These are phyloP conservation scores for Suhomyces taliae DNA, from an alignment of 1,139 yeast species.

Conservation along the genomic window DNA sequence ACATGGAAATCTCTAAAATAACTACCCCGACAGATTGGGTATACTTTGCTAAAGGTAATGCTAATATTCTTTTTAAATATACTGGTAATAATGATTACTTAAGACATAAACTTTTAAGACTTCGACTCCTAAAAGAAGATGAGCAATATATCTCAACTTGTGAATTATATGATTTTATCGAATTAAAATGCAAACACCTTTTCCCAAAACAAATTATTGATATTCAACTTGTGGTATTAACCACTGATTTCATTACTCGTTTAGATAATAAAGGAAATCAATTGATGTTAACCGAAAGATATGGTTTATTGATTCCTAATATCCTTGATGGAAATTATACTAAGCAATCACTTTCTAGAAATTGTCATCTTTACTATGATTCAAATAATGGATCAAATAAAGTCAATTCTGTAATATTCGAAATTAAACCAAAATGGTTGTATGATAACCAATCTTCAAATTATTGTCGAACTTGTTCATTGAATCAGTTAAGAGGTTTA, in stretches of 20 bases:
- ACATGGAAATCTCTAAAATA: conserved; percentile 43
- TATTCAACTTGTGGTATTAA: conserved; percentile 39
- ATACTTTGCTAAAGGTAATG: conserved; percentile 48
- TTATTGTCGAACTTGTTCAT: conserved; percentile 49
- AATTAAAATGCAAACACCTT: conserved; percentile 40
- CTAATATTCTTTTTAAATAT: conserved; percentile 46
- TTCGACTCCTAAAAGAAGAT: conserved; percentile 37
- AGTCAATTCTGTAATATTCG: conserved; percentile 36
- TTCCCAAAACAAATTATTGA: conserved; percentile 43
- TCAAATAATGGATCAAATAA: conserved; percentile 6
- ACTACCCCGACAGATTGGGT: conserved; percentile 45
- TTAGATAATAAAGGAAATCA: conserved; percentile 30
- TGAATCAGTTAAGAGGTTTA: conserved; percentile 34
- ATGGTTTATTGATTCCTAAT: conserved; percentile 45
- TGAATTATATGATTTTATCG: conserved; percentile 45
- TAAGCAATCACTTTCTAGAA: conserved; percentile 31
- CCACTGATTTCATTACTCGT: conserved; percentile 32
- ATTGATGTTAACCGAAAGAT: conserved; percentile 39
- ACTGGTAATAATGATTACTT: conserved; percentile 39
- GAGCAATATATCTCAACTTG: conserved; percentile 45
- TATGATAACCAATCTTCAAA: conserved; percentile 39
- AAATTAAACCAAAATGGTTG: conserved; percentile 51
- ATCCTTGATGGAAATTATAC: conserved; percentile 36
- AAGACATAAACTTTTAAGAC: conserved; percentile 36
- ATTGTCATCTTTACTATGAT: conserved; percentile 36